Conservation (phyloP, 1,284 basidiomycete species). For the Tetrapyrgos nigripes region DNA sequence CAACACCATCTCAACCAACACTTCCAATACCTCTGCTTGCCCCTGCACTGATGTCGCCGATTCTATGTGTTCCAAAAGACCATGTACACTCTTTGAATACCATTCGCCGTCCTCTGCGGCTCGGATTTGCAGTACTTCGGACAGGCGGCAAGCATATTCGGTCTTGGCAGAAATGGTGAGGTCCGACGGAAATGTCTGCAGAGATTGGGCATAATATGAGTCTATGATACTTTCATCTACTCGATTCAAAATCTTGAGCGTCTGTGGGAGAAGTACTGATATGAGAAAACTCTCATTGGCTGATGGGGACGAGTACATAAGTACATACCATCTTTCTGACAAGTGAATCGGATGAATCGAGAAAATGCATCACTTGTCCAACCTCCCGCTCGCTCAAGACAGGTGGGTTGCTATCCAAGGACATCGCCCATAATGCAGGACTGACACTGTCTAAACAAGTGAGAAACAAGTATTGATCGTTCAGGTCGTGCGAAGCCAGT, state of each 20-base stretch:
- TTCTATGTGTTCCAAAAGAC: slow-evolving; percentile 53
- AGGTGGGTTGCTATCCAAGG: slow-evolving; percentile 49
- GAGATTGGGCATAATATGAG: slow-evolving; percentile 55
- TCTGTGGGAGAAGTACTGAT: slow-evolving; percentile 43
- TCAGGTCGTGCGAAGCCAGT: slow-evolving; percentile 59
- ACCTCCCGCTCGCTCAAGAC: slow-evolving; percentile 73
- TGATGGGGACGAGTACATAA: slow-evolving; percentile 1
- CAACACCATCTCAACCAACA: slow-evolving; percentile 60
- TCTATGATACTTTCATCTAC: slow-evolving; percentile 65
- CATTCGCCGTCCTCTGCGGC: slow-evolving; percentile 58
- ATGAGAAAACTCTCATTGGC: neutral
- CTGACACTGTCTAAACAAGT: slow-evolving; percentile 65
- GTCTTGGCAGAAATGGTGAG: slow-evolving; percentile 40
- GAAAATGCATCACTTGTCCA: slow-evolving; percentile 66
- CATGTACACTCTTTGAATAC: slow-evolving; percentile 60
- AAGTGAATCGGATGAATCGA: slow-evolving; percentile 63
- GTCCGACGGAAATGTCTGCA: slow-evolving; percentile 44
- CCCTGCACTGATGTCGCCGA: slow-evolving; percentile 33
- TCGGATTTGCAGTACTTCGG: slow-evolving; percentile 63
- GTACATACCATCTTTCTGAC: slow-evolving; percentile 62
- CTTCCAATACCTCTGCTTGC: slow-evolving; percentile 51
- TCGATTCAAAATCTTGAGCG: slow-evolving; percentile 55
- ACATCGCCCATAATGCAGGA: slow-evolving; percentile 71
- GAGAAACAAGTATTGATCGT: slow-evolving; percentile 70
- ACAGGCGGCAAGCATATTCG: slow-evolving; percentile 48